Evolutionary conservation across 1,284 basidiomycete species (phyloP), one percentile per base, ranked within the genome.

Genomic region (Xerocomus minutiporus): DNA sequence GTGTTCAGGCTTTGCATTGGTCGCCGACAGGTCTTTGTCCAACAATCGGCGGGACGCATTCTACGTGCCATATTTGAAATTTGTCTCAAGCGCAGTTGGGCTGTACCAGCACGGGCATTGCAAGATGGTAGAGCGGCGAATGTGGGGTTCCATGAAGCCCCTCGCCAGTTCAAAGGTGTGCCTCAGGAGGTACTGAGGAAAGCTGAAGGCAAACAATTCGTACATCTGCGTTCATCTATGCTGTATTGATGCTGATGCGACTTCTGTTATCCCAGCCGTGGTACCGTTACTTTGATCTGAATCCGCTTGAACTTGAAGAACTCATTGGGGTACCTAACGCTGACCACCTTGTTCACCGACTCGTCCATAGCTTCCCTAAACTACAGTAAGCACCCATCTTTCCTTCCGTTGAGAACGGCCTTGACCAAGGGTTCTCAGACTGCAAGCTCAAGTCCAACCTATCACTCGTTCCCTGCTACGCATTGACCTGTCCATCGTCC

Each of bases 111-210:
- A 1, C 88, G 93, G 57, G 86, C 91, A 26, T 93, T 99, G 96
- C 76, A 98, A 99, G 77, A 98, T 98, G 95, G 91, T 89, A 5
- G 93, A 95, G 67, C 83, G 88, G 60, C 73, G 88, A 56, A 93
- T 95, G 92, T 84, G 97, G 96, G 87, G 87, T 44, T 93, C 93
- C 0, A 99, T 99, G 95, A 95, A 94, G 0, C 96, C 96, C 13
- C 76, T 48, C 83, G 96, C 48, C 97, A 99, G 68, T 99, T 98
- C 80, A 91, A 87, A 65, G 87, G 88, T 62, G 87, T 96, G 0
- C 93, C 92, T 0, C 68, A 77, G 2, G 94, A 98, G 57, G 87
- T 99, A 42, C 78, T 99, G 50, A 80, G 91, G 48, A 92, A 95
- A 62, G 92, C 96, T 0, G 96, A 99, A 72, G 88, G 93, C 39